phyloP scores from a whole-genome alignment of 129 eudicot genomes.

The Centaurea solstitialis region DNA sequence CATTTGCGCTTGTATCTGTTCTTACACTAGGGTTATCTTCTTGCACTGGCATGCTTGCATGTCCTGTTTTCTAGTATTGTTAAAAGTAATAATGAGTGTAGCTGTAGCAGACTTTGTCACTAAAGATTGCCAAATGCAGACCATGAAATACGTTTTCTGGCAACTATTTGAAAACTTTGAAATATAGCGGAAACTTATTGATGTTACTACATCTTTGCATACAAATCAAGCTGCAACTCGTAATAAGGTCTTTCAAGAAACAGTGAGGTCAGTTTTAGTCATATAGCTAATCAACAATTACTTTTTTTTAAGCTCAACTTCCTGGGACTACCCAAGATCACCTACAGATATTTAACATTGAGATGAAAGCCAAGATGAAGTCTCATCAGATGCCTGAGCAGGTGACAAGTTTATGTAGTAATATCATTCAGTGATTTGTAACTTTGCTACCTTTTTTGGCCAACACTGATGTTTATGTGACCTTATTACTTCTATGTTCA shows the following conservation, averaged over 20 bases:
- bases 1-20: not conserved
- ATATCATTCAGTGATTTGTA: slow-evolving; percentile 7
- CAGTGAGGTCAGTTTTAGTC: slow-evolving; percentile 9
- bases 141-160: not conserved
- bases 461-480: not conserved
- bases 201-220: not conserved
- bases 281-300: slow-evolving; percentile 22
- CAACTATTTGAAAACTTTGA: slow-evolving; percentile 9
- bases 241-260: slow-evolving; percentile 4
- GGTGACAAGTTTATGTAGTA: slow-evolving; percentile 40
- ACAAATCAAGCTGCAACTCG: slow-evolving; percentile 6
- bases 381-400: slow-evolving; percentile 99
- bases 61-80: slow-evolving; percentile 2
- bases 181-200: slow-evolving; percentile 6
- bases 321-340: slow-evolving; percentile 98
- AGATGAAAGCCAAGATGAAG: slow-evolving; percentile 86
- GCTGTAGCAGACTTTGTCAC: not conserved
- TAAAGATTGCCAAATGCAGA: slow-evolving; percentile 13
- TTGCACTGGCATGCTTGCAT: slow-evolving; percentile 17
- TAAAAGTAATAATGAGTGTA: not conserved
- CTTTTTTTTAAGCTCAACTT: slow-evolving; percentile 76
- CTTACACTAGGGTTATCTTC: not conserved
- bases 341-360: slow-evolving; percentile 93
- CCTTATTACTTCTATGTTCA: slow-evolving; percentile 18
- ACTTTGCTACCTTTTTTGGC: not conserved